Conservation (phyloP, 148 eudicot species). For the Rhododendron williamsianum region DNA sequence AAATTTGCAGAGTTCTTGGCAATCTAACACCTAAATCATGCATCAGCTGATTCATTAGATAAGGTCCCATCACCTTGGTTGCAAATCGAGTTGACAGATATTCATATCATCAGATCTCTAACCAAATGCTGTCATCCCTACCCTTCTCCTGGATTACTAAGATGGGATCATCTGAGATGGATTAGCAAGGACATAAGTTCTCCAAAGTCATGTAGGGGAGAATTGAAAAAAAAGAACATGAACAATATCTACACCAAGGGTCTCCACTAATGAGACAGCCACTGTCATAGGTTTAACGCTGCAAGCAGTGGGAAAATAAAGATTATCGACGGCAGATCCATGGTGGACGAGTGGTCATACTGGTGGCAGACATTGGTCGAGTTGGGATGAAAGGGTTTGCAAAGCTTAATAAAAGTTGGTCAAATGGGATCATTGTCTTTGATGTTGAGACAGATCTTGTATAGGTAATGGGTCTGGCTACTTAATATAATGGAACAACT, state of each 20-base stretch:
- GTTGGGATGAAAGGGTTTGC: background rate
- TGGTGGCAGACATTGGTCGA: conserved; percentile 1
- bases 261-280: background rate
- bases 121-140: background rate
- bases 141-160: background rate
- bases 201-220: background rate
- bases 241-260: background rate
- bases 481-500: background rate
- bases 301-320: background rate
- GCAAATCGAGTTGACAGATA: background rate
- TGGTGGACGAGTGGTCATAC: background rate
- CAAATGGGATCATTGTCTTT: background rate
- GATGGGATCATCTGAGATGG: background rate
- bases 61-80: background rate
- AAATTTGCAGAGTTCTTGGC: background rate
- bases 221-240: background rate
- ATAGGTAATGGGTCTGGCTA: background rate
- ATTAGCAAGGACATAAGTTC: background rate
- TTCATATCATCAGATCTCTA: background rate
- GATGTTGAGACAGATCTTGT: background rate
- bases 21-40: background rate
- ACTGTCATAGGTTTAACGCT: background rate
- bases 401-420: background rate
- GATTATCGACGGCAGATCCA: background rate
- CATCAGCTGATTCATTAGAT: background rate